Evolutionary conservation across 768 basidiomycete genomes (phyloP).

Genomic region (Trichaptum fuscoviolaceum): DNA sequence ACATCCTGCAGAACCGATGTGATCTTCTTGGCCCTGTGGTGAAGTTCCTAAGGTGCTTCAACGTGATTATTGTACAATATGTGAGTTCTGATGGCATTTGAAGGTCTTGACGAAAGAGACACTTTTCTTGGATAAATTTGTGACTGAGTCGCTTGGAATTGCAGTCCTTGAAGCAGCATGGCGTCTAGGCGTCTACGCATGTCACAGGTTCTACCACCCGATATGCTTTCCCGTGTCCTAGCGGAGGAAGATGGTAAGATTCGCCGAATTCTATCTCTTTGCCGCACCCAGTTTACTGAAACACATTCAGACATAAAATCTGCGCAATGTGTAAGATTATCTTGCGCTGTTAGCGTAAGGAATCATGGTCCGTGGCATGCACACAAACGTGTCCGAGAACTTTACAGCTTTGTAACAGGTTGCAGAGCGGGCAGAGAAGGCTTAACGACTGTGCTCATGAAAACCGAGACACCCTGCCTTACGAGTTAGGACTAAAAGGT

Average conservation of each 20-base stretch:
- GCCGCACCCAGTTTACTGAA: background rate
- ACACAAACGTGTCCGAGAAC: slow-evolving; percentile 69
- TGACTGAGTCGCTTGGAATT: slow-evolving; percentile 96
- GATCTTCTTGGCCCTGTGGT: slow-evolving; percentile 76
- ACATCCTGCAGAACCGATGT: slow-evolving; percentile 85
- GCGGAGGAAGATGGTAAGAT: slow-evolving; percentile 87
- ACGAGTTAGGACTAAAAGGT: background rate
- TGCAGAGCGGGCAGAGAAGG: slow-evolving; percentile 72
- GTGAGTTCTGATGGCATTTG: slow-evolving; percentile 4
- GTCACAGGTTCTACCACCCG: slow-evolving; percentile 87
- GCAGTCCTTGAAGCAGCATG: slow-evolving; percentile 97
- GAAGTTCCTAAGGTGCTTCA: slow-evolving; percentile 75
- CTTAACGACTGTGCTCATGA: slow-evolving; percentile 71
- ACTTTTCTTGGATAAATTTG: slow-evolving; percentile 91
- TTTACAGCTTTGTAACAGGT: slow-evolving; percentile 91
- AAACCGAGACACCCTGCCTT: slow-evolving; percentile 44
- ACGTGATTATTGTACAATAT: background rate
- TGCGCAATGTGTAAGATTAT: slow-evolving; percentile 81
- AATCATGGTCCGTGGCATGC: slow-evolving; percentile 71
- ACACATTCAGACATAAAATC: slow-evolving; percentile 64
- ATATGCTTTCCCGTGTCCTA: slow-evolving; percentile 92
- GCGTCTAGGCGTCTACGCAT: slow-evolving; percentile 95
- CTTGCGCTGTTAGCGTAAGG: slow-evolving; percentile 54
- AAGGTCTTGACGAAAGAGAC: slow-evolving; percentile 83
- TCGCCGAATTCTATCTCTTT: background rate